phyloP scores from a whole-genome alignment of 108 stramenopile genomes.

The Phaeodactylum tricornutum region DNA sequence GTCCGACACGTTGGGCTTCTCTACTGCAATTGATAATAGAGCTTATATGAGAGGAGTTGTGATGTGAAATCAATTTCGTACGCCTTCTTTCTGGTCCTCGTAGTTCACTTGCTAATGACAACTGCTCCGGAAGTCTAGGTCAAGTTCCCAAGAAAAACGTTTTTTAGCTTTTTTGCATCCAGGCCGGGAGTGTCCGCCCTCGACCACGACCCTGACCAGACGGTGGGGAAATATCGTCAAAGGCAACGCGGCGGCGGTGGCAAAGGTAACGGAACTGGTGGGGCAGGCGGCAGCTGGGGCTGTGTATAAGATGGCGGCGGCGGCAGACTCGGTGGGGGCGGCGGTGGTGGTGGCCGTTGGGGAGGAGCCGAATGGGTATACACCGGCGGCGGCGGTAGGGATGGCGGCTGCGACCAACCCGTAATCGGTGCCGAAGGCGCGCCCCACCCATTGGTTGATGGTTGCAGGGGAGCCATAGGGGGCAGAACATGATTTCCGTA shows the following conservation, averaged over 20 bases:
- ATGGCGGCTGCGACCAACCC: neutral
- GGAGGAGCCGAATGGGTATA: constrained; percentile 9
- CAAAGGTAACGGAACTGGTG: neutral
- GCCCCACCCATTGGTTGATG: constrained; percentile 3
- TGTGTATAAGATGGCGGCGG: too few species aligned
- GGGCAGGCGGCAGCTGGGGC: too few species aligned
- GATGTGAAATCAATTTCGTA: too few species aligned
- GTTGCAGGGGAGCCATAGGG: neutral
- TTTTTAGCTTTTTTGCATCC: constrained; percentile 11
- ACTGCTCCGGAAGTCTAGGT: too few species aligned
- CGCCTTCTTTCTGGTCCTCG: too few species aligned
- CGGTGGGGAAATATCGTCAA: too few species aligned
- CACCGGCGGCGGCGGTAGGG: neutral
- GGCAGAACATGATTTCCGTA: neutral
- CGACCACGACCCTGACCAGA: constrained; percentile 4
- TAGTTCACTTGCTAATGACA: too few species aligned
- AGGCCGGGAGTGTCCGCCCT: constrained; percentile 8
- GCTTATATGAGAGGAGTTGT: too few species aligned
- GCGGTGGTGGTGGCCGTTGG: constrained; percentile 30
- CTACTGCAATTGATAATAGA: too few species aligned
- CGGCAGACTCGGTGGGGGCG: constrained; percentile 15
- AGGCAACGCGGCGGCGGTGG: constrained; percentile 11
- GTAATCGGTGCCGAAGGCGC: neutral
- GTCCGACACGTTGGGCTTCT: too few species aligned
- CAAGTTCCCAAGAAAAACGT: too few species aligned